Evolutionary conservation across 176 grass and related monocot species (phyloP), one percentile per base, ranked within the genome.

Genomic region (Thalia dealbata): DNA sequence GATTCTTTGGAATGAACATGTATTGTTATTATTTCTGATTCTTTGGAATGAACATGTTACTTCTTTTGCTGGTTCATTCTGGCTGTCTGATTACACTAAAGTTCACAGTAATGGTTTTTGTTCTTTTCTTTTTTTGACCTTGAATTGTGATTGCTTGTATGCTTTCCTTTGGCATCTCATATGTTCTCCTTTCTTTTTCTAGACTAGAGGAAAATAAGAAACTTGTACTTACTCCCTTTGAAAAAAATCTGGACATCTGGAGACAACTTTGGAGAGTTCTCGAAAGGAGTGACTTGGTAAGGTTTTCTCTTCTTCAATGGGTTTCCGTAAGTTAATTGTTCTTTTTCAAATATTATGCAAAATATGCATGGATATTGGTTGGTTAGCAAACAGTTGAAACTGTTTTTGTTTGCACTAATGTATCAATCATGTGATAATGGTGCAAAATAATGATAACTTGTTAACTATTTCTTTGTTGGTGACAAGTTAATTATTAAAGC

Each of bases 251-350:
- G 78, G 95, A 91, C 74, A 88, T 99, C 44, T 99, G 95, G 95
- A 99, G 95, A 78, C 95, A 99, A 72, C 87, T 99, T 18, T 99
- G 87, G 95, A 86, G 85, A 88, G 95, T 99, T 54, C 87, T 99
- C 48, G 95, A 99, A 66, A 76, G 87, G 69, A 99, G 95, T 76
- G 87, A 99, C 77, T 74, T 99, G 83, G 95, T 93, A 74, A 75
- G 11, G 14, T 50, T 78, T 26, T 64, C 70, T 56, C 70, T 46
- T 38, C 54, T 62, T 14, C 45, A 25, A 10, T 70, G 70, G n/a
- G 18, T 3, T 54, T 50, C 19, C 10, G 7, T 75, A 1, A 29
- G 42, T 54, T 0, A 46, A 18, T 26, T 9, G 16, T 61, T 72
- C 13, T 16, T 16, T 51, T 55, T n/a, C 58, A 3, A 27, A 64